Evolutionary conservation across 257 asterid species (phyloP).

Genomic region (Phtheirospermum japonicum): DNA sequence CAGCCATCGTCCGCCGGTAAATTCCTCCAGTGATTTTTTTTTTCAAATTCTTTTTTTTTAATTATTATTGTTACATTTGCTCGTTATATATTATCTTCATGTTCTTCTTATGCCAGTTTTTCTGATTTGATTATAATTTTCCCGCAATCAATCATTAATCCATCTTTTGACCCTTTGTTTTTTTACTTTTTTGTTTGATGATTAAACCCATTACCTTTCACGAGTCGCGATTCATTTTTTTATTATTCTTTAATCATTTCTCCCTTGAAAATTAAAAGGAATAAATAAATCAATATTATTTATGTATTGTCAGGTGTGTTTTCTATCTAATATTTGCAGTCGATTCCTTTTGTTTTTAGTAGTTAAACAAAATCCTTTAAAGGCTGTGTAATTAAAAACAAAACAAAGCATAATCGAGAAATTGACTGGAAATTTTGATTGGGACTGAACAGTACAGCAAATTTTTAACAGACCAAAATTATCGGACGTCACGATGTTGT

Average conservation of each 20-base stretch:
- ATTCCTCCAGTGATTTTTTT: conserved; percentile 32
- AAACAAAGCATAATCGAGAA: too few species aligned
- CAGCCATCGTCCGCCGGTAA: conserved; percentile 45
- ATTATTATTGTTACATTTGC: conserved; percentile 5
- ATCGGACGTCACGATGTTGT: conserved; percentile 29
- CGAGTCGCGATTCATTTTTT: conserved; percentile 33
- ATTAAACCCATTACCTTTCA: conserved; percentile 27
- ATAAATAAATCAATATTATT: conserved; percentile 17
- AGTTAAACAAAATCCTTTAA: too few species aligned
- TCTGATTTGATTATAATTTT: conserved; percentile 26
- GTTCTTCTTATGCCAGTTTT: conserved; percentile 22
- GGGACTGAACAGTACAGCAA: conserved; percentile 18
- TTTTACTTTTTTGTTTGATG: conserved; percentile 10
- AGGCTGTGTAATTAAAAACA: neutral
- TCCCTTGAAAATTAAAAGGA: conserved; percentile 24
- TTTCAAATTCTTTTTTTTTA: neutral
- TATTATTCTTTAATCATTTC: conserved; percentile 20
- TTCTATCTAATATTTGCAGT: conserved; percentile 3
- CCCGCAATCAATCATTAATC: conserved; percentile 27
- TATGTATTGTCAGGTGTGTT: conserved; percentile 17
- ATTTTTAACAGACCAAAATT: neutral
- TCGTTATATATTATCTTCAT: neutral
- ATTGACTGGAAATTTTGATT: neutral
- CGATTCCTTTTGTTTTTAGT: neutral
- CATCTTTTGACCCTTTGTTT: conserved; percentile 17